Base-by-base conservation (phyloP, 2,329 filamentous ascomycete genomes). In the Polychaeton citri region DNA sequence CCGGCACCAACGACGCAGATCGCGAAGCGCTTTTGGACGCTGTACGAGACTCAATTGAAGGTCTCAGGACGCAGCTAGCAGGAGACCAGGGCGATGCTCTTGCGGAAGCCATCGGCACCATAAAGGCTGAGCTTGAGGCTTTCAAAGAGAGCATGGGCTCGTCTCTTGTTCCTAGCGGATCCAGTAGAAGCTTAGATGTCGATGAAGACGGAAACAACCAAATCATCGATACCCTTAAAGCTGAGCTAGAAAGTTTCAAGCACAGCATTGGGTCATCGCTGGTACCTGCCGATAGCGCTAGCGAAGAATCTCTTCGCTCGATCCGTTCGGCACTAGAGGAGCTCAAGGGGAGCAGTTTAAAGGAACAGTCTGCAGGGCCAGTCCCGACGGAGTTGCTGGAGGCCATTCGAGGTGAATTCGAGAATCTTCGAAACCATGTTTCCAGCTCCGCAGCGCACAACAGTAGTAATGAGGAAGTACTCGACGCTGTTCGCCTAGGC, bases 11-110 rank as follows among this genome's bases (percentile, higher is more conserved):
- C 17, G 54, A 55, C 13, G 53, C 59, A 6, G 68, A 76, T 36
- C 48, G 46, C 31, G 74, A 70, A 33, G 71, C 81, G 21, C 70
- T 88, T 18, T 68, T 92, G 1, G 72, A 81, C 41, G 74, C 76
- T 7, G 63, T 88, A 2, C 76, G 58, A 17, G 59, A 62, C 40
- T 52, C 62, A 4, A 48, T 67, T 13, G 63, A 67, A 16, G 61
- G 58, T 6, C 49, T 68, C 17, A 57, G 58, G 6, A 51, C 53
- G 5, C 57, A 61, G 28, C 44, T 63, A 12, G 44, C 50, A 1
- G 44, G 48, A 15, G 57, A 63, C 5, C 59, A 65, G 13, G 56
- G 57, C 34, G 58, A 59, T 10, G 50, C 57, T 17, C 58, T 63
- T 8, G 59, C 60, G 19, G 60, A 62, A 28, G 54, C 55, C 5